Evolutionary conservation across 306 rosid genomes (phyloP).

Genomic region (Vigna angularis): DNA sequence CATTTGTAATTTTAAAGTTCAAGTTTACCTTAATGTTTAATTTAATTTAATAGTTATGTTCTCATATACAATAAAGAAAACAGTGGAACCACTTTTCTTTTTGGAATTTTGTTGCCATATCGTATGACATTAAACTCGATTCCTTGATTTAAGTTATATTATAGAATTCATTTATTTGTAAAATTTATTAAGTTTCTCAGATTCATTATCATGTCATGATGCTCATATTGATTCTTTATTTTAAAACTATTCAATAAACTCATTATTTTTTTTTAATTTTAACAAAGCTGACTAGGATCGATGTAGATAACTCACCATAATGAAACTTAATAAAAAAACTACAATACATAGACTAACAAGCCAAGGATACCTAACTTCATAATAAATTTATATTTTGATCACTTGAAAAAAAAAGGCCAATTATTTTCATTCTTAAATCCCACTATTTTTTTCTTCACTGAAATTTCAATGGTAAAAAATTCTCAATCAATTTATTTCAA

Average conservation of each 20-base stretch:
- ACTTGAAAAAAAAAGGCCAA: background rate
- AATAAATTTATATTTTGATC: background rate
- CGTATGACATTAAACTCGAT: background rate
- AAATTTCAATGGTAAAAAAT: background rate
- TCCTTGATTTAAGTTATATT: too few relatives aligned
- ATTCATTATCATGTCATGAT: background rate
- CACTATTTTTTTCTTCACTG: background rate
- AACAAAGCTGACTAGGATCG: background rate
- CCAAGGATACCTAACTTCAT: background rate
- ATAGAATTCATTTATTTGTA: background rate
- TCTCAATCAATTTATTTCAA: background rate
- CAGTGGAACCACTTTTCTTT: background rate
- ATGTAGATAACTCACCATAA: background rate
- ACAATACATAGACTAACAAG: background rate
- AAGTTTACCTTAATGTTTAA: background rate
- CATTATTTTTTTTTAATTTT: background rate
- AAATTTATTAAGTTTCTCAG: background rate
- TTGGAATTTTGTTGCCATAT: background rate
- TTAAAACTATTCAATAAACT: background rate
- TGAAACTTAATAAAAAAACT: background rate
- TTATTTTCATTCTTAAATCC: background rate
- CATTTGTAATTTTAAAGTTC: background rate
- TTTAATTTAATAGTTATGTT: background rate
- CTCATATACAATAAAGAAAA: background rate
- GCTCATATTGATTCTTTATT: background rate